Evolutionary conservation across 2,329 filamentous ascomycete genomes (phyloP).

Genomic region (Byssothecium circinans): DNA sequence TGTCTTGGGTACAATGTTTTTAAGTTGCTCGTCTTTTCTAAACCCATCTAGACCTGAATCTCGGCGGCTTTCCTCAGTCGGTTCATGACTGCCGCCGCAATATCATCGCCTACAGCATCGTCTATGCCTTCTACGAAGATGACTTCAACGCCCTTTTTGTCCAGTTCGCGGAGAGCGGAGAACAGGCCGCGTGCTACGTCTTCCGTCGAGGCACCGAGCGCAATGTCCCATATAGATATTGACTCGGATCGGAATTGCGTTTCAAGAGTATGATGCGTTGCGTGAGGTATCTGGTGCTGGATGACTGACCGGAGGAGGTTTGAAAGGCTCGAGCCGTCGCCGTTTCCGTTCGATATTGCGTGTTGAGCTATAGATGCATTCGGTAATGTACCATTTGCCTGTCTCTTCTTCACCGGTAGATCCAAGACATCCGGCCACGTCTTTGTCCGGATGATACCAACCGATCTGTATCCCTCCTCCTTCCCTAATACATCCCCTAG

Average conservation of each 20-base stretch:
- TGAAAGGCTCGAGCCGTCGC: slow-evolving; percentile 14
- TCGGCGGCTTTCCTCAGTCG: slow-evolving; percentile 53
- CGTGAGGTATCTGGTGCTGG: slow-evolving; percentile 38
- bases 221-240: slow-evolving; percentile 63
- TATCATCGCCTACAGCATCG: slow-evolving; percentile 69
- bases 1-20: too few species aligned
- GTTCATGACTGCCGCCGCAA: slow-evolving; percentile 70
- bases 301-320: slow-evolving; percentile 41
- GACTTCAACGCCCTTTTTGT: slow-evolving; percentile 73
- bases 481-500: slow-evolving; percentile 31
- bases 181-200: slow-evolving; percentile 86
- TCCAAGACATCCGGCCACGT: slow-evolving; percentile 28
- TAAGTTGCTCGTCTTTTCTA: too few species aligned
- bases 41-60: slow-evolving; percentile 19
- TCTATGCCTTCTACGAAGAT: slow-evolving; percentile 90
- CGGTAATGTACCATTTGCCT: slow-evolving; percentile 13
- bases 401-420: slow-evolving; percentile 11
- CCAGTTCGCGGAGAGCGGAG: slow-evolving; percentile 80
- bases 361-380: not conserved
- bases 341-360: not conserved
- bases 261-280: slow-evolving; percentile 19
- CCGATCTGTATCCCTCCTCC: slow-evolving; percentile 18
- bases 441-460: slow-evolving; percentile 47
- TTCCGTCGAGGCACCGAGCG: slow-evolving; percentile 69
- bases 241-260: not conserved